These are phyloP conservation scores for Strobilomyces echinocephalus DNA, from an alignment of 768 basidiomycete species.

Conservation along the genomic window DNA sequence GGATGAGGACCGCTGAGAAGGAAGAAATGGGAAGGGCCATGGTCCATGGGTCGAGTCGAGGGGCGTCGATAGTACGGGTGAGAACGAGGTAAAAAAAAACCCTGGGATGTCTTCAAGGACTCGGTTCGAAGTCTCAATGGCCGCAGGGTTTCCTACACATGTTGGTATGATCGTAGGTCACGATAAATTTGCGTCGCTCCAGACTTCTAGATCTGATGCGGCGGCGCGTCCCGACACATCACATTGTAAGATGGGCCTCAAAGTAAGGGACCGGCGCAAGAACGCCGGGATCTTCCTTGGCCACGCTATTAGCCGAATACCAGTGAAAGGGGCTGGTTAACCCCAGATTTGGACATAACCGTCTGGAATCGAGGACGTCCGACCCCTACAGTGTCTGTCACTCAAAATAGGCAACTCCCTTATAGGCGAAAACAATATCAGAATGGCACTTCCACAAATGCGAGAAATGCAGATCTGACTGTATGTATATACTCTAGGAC, in stretches of 20 bases:
- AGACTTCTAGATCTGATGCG: too few relatives aligned
- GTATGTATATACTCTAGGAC: too few relatives aligned
- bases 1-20: background rate
- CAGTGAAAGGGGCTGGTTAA: constrained; percentile 3
- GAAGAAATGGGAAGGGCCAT: background rate
- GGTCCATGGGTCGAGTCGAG: background rate
- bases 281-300: background rate
- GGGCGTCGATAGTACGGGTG: background rate
- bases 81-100: background rate
- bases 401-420: too few relatives aligned
- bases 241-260: background rate
- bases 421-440: too few relatives aligned
- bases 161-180: too few relatives aligned
- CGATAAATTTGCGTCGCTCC: too few relatives aligned
- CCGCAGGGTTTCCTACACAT: background rate
- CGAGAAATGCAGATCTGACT: too few relatives aligned
- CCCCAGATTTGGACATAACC: constrained; percentile 9
- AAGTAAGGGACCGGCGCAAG: background rate
- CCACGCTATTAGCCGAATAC: background rate
- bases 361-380: background rate
- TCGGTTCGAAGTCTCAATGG: background rate
- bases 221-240: background rate
- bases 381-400: background rate
- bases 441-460: too few relatives aligned
- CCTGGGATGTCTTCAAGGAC: too few relatives aligned